These are phyloP conservation scores for Galeopsis tetrahit DNA, from an alignment of 257 asterid species.

Conservation along the genomic window DNA sequence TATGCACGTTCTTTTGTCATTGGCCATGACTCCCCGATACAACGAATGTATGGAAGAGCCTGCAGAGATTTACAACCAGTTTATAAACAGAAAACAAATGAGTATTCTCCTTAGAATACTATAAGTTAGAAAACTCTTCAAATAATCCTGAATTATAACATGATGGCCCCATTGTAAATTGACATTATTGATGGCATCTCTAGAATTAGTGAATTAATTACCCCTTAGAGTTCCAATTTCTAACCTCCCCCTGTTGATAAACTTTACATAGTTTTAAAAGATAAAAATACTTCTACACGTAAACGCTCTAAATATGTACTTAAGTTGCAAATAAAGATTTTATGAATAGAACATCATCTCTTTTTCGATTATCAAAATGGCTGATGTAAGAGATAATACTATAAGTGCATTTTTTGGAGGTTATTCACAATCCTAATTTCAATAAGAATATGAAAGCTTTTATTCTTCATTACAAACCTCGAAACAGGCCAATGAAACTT, in stretches of 20 bases:
- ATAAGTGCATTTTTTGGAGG: neutral
- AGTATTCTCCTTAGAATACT: constrained; percentile 8
- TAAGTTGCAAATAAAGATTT: neutral
- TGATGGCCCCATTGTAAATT: neutral
- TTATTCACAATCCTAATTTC: constrained; percentile 1
- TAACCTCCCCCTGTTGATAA: neutral
- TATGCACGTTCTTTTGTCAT: constrained; percentile 96
- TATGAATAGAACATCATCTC: neutral
- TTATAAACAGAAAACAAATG: neutral
- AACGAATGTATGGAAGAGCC: constrained; percentile 95
- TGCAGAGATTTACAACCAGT: constrained; percentile 41
- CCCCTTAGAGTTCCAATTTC: neutral
- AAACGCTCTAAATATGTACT: neutral
- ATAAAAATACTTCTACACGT: neutral
- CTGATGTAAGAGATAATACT: neutral
- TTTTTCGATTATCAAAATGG: neutral
- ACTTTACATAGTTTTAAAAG: neutral
- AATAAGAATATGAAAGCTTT: neutral
- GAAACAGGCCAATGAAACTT: neutral
- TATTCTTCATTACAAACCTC: constrained; percentile 10
- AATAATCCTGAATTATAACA: constrained; percentile 14
- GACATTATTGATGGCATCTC: neutral
- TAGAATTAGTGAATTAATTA: neutral
- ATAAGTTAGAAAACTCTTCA: neutral
- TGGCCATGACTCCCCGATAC: constrained; percentile 98